Conservation (phyloP, 306 rosid species). For the Senna tora region DNA sequence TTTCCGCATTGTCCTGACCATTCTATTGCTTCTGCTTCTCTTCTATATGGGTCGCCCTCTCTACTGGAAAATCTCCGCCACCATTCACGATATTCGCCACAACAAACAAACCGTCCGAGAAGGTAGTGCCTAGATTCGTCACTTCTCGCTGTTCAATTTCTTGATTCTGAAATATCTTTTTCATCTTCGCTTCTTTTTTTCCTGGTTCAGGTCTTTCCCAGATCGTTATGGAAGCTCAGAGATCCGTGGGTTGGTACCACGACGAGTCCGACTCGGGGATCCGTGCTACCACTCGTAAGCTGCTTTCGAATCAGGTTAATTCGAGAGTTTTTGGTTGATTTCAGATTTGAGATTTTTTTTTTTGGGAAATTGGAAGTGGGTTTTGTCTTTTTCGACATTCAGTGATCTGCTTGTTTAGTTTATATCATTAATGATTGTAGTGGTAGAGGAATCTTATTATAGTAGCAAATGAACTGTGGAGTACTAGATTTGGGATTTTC, state of each 20-base stretch:
- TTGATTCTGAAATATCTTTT: not conserved
- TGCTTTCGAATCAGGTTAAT: slow-evolving; percentile 29
- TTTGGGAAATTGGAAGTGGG: not conserved
- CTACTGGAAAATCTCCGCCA: slow-evolving; percentile 75
- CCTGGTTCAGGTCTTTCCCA: slow-evolving; percentile 57
- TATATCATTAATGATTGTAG: slow-evolving; percentile 5
- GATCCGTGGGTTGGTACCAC: slow-evolving; percentile 65
- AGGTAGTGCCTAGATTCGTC: slow-evolving; percentile 38
- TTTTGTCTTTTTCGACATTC: not conserved
- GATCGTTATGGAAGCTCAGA: slow-evolving; percentile 73
- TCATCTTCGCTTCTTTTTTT: not conserved
- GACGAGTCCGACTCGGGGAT: slow-evolving; percentile 34
- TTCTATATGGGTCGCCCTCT: slow-evolving; percentile 78
- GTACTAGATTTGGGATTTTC: slow-evolving; percentile 17
- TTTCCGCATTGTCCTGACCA: slow-evolving; percentile 50
- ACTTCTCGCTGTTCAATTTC: not conserved
- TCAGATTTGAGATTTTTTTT: not conserved
- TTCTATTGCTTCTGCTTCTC: slow-evolving; percentile 47
- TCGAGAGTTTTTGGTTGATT: slow-evolving; percentile 1
- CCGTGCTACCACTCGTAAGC: slow-evolving; percentile 30
- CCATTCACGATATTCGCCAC: slow-evolving; percentile 63
- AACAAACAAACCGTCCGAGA: slow-evolving; percentile 71
- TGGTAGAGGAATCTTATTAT: slow-evolving; percentile 26
- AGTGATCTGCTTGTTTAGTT: slow-evolving; percentile 20
- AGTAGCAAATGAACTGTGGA: not conserved